phyloP scores from a whole-genome alignment of 139 green algal genomes.

The Desmodesmus armatus region DNA sequence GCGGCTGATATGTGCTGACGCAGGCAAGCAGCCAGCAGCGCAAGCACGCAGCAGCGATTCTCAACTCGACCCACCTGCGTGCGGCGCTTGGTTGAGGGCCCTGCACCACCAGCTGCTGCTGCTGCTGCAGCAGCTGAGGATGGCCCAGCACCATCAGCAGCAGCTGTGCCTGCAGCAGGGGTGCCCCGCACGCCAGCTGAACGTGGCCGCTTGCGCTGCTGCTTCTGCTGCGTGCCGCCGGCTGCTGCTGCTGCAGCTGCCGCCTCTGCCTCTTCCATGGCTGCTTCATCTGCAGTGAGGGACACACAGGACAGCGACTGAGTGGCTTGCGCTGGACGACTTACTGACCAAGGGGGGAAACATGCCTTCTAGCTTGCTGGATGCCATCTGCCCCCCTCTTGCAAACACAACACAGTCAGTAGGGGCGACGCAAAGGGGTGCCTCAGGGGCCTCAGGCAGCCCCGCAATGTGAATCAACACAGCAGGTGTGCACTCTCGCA shows the following conservation, averaged over 20 bases:
- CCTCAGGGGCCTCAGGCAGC: too few relatives aligned
- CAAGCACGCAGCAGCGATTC: neutral
- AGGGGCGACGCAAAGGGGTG: too few relatives aligned
- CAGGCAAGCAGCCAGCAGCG: neutral
- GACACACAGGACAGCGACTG: too few relatives aligned
- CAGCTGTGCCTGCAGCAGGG: neutral
- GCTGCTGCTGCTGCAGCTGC: neutral
- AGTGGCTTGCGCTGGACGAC: too few relatives aligned
- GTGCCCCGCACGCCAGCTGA: neutral
- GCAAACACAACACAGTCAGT: too few relatives aligned
- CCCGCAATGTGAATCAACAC: too few relatives aligned
- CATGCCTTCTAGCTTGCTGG: too few relatives aligned
- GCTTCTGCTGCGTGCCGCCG: neutral
- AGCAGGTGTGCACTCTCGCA: too few relatives aligned
- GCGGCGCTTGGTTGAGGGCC: neutral
- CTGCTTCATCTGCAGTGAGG: conserved; percentile 12
- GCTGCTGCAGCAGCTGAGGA: neutral
- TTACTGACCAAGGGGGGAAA: too few relatives aligned
- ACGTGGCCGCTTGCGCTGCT: conserved; percentile 26
- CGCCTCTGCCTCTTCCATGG: neutral
- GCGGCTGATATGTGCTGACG: too few relatives aligned
- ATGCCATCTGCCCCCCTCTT: too few relatives aligned
- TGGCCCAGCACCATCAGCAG: neutral
- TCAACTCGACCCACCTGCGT: neutral
- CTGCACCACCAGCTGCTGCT: neutral